Percentiles rank a stretch among this genome's conserved stretches.
These are phyloP conservation scores for Neodidymelliopsis sp. DNA, from an alignment of 2,329 filamentous ascomycete genomes.

Conservation along the genomic window DNA sequence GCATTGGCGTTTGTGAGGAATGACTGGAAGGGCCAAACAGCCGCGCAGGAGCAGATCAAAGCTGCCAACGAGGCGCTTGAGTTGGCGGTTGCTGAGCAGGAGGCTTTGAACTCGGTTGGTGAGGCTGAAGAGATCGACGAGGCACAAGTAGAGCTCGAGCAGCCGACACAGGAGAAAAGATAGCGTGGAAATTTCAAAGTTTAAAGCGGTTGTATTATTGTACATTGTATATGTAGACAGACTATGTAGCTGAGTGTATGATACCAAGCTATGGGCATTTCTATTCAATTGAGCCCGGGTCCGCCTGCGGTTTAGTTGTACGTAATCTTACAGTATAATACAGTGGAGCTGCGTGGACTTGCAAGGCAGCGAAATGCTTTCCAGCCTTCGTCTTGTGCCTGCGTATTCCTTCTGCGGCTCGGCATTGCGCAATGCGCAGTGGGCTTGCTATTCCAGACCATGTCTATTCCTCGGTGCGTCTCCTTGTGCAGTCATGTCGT, in stretches of 20 bases:
- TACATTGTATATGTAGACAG: constrained; percentile 28
- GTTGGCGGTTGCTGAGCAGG: constrained; percentile 18
- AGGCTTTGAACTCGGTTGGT: constrained; percentile 1
- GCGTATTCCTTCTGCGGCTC: no score
- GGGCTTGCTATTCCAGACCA: no score
- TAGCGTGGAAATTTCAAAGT: background rate
- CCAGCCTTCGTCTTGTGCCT: no score
- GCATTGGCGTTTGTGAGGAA: constrained; percentile 15
- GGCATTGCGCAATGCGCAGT: no score
- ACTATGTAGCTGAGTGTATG: constrained; percentile 21
- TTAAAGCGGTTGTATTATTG: constrained; percentile 15
- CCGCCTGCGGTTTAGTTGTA: background rate
- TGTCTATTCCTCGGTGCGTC: background rate
- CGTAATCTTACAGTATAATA: constrained; percentile 11
- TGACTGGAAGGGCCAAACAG: constrained; percentile 16
- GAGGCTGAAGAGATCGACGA: constrained; percentile 7
- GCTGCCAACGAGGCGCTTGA: constrained; percentile 19
- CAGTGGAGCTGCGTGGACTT: no score
- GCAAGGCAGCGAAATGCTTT: no score
- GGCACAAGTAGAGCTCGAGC: constrained; percentile 2
- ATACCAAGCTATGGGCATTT: constrained; percentile 15
- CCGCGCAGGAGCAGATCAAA: constrained; percentile 18
- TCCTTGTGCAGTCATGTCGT: background rate
- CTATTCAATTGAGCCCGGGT: no score
- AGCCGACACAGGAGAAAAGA: constrained; percentile 16